A percentile compares a stretch with the other conserved stretches of the same genome.
phyloP scores from a whole-genome alignment of 2,329 filamentous ascomycete genomes.

The Curvularia sp. region DNA sequence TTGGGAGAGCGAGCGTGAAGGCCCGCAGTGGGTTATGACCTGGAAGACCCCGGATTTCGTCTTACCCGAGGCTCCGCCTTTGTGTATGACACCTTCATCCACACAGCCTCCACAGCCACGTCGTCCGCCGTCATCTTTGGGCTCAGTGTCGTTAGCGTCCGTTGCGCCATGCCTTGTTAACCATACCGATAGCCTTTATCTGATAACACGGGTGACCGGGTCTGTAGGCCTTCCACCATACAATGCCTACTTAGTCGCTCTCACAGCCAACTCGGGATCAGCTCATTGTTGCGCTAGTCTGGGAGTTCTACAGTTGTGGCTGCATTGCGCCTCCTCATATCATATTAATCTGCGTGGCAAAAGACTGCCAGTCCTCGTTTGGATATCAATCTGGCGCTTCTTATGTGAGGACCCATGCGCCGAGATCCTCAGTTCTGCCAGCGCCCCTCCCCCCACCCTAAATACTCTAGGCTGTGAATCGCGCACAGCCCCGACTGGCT shows the following conservation, averaged over 20 bases:
- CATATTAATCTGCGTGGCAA: neutral
- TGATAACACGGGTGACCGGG: neutral
- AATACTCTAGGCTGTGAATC: conserved; percentile 21
- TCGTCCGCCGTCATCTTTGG: conserved; percentile 3
- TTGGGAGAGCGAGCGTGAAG: neutral
- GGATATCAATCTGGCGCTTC: neutral
- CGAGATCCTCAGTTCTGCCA: conserved; percentile 1
- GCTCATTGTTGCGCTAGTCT: neutral
- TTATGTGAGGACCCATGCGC: neutral
- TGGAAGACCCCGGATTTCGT: conserved; percentile 6
- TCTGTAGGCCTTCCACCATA: neutral
- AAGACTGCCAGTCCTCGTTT: neutral
- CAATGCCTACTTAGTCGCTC: neutral
- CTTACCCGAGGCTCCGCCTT: conserved; percentile 11
- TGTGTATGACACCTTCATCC: conserved; percentile 17
- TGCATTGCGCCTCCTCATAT: neutral
- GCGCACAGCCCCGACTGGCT: conserved; percentile 18
- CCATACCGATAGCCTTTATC: neutral
- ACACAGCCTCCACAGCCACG: conserved; percentile 29
- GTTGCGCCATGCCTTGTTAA: neutral
- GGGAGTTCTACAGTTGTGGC: neutral
- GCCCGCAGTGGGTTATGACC: neutral
- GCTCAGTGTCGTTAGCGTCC: neutral
- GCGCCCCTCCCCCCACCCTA: neutral
- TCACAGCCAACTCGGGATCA: neutral